A percentile compares a stretch with the other conserved stretches of the same genome.
Conservation (phyloP, 306 rosid genomes). For the Acmispon strigosus region DNA sequence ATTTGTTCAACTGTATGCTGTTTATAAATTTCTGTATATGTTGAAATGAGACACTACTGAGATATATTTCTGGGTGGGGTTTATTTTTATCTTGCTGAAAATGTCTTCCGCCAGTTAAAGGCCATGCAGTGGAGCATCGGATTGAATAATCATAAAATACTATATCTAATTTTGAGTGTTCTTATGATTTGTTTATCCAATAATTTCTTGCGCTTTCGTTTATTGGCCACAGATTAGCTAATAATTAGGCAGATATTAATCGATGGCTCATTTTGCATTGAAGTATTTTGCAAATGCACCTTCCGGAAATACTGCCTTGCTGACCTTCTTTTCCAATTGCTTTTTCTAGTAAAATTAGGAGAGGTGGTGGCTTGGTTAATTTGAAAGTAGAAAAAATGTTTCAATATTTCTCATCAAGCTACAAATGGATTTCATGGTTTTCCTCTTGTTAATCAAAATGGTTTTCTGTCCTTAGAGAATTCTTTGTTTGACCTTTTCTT, state of each 20-base stretch:
- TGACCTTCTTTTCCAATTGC: neutral
- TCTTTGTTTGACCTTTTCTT: neutral
- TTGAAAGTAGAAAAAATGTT: neutral
- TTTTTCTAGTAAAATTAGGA: neutral
- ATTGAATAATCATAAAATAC: neutral
- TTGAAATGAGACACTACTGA: neutral
- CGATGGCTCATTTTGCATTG: neutral
- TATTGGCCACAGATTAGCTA: neutral
- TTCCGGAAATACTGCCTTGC: neutral
- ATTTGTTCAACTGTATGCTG: neutral
- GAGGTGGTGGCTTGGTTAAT: neutral
- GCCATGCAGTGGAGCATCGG: neutral
- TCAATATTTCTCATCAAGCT: neutral
- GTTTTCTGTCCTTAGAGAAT: neutral
- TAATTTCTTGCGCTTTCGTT: neutral
- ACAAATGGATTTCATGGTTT: neutral
- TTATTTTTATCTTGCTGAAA: neutral
- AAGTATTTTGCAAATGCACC: neutral
- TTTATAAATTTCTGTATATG: neutral
- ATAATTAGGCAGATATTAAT: neutral
- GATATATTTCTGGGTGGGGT: neutral
- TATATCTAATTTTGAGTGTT: neutral
- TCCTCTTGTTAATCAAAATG: neutral
- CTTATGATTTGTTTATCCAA: neutral
- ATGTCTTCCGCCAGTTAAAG: conserved; percentile 2